Conservation (phyloP, 345 rosid genomes). For the Syzygium jambos region DNA sequence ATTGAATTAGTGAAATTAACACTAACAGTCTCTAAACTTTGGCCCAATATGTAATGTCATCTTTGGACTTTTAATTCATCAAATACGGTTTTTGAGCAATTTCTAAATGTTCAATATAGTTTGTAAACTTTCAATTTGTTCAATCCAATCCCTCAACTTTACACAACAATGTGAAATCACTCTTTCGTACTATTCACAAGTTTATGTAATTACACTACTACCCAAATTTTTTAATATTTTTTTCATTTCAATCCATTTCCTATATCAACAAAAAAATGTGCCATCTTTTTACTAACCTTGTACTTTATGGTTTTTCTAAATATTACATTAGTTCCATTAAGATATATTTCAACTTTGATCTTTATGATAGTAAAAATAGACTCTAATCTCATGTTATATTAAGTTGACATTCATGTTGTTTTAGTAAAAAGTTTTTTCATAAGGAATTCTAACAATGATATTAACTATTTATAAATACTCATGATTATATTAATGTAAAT, state of each 20-base stretch:
- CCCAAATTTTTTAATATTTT: background rate
- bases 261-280: too few relatives aligned
- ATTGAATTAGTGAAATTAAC: background rate
- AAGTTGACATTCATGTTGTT: background rate
- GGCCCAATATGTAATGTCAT: background rate
- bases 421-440: too few relatives aligned
- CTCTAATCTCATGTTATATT: background rate
- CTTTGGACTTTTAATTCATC: background rate
- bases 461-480: background rate
- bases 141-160: background rate
- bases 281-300: background rate
- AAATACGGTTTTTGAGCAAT: too few relatives aligned
- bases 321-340: background rate
- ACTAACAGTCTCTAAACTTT: too few relatives aligned
- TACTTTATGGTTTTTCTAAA: background rate
- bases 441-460: background rate
- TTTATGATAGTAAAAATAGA: too few relatives aligned
- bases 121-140: background rate
- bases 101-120: too few relatives aligned
- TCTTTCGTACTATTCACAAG: background rate
- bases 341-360: background rate
- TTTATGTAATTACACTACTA: background rate
- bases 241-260: background rate
- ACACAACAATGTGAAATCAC: background rate
- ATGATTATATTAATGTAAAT: background rate